phyloP scores from a whole-genome alignment of 139 green algal species.

The Chlamydomonas applanata region DNA sequence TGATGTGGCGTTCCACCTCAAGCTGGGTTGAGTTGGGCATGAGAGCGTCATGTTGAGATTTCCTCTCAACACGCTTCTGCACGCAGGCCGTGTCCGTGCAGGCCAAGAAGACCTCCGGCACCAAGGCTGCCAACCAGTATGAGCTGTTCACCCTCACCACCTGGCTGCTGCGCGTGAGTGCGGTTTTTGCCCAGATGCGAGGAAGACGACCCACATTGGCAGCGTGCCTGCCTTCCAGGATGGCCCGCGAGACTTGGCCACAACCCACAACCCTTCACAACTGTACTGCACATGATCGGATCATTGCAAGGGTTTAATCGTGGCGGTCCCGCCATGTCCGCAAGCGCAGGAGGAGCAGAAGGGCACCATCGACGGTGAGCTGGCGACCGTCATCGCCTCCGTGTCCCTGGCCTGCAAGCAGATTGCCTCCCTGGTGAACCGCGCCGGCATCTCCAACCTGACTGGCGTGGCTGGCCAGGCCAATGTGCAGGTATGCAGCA shows the following conservation, averaged over 20 bases:
- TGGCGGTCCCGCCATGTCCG: neutral
- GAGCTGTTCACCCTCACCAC: constrained; percentile 79
- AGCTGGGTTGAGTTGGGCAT: too few species aligned
- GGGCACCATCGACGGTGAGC: constrained; percentile 87
- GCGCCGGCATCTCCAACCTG: constrained; percentile 91
- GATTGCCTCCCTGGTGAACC: constrained; percentile 90
- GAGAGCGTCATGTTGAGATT: too few species aligned
- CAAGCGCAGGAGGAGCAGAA: constrained; percentile 68
- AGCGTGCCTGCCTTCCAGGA: too few species aligned
- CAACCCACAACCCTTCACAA: too few species aligned
- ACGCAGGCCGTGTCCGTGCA: too few species aligned
- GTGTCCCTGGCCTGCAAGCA: constrained; percentile 97
- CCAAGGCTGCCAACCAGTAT: constrained; percentile 47
- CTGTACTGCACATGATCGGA: too few species aligned
- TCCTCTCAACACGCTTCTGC: too few species aligned
- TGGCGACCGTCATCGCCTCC: constrained; percentile 91
- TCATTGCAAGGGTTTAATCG: neutral
- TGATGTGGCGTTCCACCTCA: too few species aligned
- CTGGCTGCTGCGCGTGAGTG: constrained; percentile 79
- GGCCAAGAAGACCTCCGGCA: too few species aligned
- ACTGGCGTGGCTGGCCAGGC: constrained; percentile 75
- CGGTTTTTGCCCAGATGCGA: neutral
- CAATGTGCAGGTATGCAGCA: constrained; percentile 58
- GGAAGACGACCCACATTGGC: too few species aligned
- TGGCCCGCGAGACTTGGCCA: too few species aligned